These are phyloP conservation scores for Pythium phragmitis DNA, from an alignment of 352 stramenopile genomes.

Conservation along the genomic window DNA sequence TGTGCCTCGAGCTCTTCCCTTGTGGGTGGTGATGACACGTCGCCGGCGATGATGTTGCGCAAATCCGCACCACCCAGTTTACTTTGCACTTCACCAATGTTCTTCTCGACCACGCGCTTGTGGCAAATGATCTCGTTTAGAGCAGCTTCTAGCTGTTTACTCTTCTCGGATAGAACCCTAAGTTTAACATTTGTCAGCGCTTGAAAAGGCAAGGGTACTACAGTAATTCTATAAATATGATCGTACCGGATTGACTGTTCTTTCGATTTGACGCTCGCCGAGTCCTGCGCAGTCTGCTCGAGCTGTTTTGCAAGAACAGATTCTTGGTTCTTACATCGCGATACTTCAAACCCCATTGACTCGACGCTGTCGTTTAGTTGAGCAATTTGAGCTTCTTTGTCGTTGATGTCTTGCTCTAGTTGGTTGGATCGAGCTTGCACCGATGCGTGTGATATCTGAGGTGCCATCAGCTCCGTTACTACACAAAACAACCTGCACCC, in stretches of 20 bases:
- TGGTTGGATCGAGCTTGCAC: not conserved
- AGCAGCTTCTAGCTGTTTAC: not conserved
- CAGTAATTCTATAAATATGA: not conserved
- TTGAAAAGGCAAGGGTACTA: not conserved
- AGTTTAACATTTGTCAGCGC: not conserved
- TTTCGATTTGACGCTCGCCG: not conserved
- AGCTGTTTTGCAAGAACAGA: not conserved
- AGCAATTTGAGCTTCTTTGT: not conserved
- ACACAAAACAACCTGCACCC: not conserved
- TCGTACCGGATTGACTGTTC: not conserved
- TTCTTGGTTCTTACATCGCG: slow-evolving; percentile 4
- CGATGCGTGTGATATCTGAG: slow-evolving; percentile 3
- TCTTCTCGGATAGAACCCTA: not conserved
- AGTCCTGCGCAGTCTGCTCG: not conserved
- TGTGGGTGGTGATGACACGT: not conserved
- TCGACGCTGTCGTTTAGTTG: not conserved
- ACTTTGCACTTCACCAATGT: not conserved
- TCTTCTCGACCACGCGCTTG: slow-evolving; percentile 4
- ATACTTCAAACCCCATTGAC: not conserved
- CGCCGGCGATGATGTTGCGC: not conserved
- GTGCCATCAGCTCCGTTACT: not conserved
- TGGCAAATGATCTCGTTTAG: not conserved
- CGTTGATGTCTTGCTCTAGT: not conserved
- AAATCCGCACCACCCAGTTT: not conserved
- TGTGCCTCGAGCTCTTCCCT: slow-evolving; percentile 1